A percentile compares a stretch with the other conserved stretches of the same genome.
phyloP scores from a whole-genome alignment of 345 rosid species.

The Garcia nutans region DNA sequence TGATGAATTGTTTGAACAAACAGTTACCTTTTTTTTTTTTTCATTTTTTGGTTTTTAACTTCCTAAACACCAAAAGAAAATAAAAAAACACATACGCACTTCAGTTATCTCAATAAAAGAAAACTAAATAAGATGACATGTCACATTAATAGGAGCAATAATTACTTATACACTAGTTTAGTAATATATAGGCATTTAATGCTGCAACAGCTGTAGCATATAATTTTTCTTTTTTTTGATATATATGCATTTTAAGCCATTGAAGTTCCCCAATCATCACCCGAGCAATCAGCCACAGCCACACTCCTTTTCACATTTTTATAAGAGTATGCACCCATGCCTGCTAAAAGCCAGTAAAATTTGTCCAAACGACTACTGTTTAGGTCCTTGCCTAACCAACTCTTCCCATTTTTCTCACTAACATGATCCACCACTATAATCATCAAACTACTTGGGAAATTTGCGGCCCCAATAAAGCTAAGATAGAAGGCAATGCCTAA shows the following conservation, averaged over 20 bases:
- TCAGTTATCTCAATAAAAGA: too few relatives aligned
- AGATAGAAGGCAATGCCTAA: constrained; percentile 88
- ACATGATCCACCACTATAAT: constrained; percentile 43
- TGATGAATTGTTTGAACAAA: too few relatives aligned
- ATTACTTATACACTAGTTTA: not conserved
- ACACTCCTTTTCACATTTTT: constrained; percentile 65
- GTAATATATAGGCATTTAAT: not conserved
- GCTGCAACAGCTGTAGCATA: too few relatives aligned
- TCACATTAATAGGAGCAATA: not conserved
- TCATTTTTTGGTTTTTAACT: too few relatives aligned
- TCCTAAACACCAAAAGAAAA: too few relatives aligned
- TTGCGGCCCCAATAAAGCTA: constrained; percentile 77
- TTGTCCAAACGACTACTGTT: constrained; percentile 74
- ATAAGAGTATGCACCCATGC: constrained; percentile 55
- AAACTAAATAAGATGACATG: not conserved
- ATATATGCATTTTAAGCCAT: constrained; percentile 15
- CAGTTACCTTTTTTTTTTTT: too few relatives aligned
- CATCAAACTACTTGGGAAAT: constrained; percentile 67
- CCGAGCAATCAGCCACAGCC: constrained; percentile 61
- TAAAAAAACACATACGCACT: too few relatives aligned
- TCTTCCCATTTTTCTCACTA: constrained; percentile 23
- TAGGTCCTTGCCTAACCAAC: constrained; percentile 70
- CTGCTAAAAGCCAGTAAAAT: constrained; percentile 73
- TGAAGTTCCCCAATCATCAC: constrained; percentile 30
- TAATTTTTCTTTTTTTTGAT: too few relatives aligned